Evolutionary conservation across 2,329 filamentous ascomycete genomes (phyloP), one percentile per base, ranked within the genome.

Genomic region (Escovopsis sp.): DNA sequence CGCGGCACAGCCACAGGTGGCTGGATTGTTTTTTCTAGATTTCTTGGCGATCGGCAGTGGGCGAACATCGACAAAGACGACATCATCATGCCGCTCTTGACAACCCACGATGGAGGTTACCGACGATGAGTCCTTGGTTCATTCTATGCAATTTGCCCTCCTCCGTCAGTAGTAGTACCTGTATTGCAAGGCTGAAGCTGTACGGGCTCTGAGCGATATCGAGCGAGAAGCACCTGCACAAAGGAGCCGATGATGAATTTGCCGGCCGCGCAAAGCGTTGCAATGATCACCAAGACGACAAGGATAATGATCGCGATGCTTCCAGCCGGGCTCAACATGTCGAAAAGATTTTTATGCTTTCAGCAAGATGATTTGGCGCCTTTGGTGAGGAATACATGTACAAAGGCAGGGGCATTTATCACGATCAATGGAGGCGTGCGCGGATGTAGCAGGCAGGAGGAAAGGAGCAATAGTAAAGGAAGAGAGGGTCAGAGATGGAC

Each of bases 221-320:
- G 38, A 3, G 26, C 39, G 40, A 54, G 46, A 32, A 60, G 49
- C 12, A 50, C 52, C 11, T 51, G 42, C 26, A 57, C 53, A 45
- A 62, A 64, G 23, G 42, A 45, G 36, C 53, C 48, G 39, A 65
- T 46, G 34, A 52, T 45, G 34, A 43, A 47, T 28, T 56, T 57
- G 45, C 55, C 48, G 36, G 55, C 55, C 50, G 53, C 63, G 38
- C 45, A 48, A 26, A 65, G 28, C 15, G 53, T 26, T 15, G 45
- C 53, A 36, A 61, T 44, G 28, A 61, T 41, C 6, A 49, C 36
- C 39, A 61, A 48, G 26, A 66, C 30, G 19, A 34, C 33, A 33
- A 45, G 23, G 36, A 43, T 40, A 26, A 45, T 40, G 11, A 45
- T 26, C 18, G 42, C 44, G n/a, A 45, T 19, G n/a, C 42, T 45